These are phyloP conservation scores for Raffaelea ambrosiae DNA, from an alignment of 2,329 filamentous ascomycete species.

Conservation along the genomic window DNA sequence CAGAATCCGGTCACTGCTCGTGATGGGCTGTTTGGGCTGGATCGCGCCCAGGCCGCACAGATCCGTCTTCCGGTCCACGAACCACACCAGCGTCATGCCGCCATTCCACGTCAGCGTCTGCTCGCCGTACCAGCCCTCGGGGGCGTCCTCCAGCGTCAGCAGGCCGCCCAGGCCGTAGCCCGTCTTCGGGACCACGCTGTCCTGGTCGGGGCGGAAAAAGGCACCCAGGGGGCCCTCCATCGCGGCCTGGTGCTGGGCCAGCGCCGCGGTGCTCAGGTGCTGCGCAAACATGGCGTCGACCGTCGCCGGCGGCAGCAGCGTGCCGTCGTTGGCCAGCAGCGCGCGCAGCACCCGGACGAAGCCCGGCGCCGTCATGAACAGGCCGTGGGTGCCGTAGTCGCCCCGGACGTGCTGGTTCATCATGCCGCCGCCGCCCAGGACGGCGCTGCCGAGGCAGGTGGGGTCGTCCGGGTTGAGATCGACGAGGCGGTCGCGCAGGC, in stretches of 20 bases:
- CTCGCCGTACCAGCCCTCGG: constrained; percentile 33
- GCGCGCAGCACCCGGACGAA: constrained; percentile 37
- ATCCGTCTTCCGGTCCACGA: constrained; percentile 37
- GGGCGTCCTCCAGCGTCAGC: constrained; percentile 28
- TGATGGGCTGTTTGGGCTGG: neutral
- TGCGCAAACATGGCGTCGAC: constrained; percentile 38
- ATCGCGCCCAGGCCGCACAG: constrained; percentile 26
- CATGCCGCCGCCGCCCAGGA: constrained; percentile 23
- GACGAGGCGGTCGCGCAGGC: constrained; percentile 23
- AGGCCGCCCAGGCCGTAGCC: constrained; percentile 33
- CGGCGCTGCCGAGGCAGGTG: constrained; percentile 22
- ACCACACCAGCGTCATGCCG: constrained; percentile 35
- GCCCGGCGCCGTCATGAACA: constrained; percentile 26
- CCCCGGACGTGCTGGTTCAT: constrained; percentile 24
- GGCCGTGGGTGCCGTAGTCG: constrained; percentile 36
- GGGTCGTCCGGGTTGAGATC: constrained; percentile 30
- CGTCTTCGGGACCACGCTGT: constrained; percentile 18
- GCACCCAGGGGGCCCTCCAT: constrained; percentile 21
- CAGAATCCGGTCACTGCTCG: neutral
- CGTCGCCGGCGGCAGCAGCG: constrained; percentile 31
- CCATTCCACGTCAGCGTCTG: constrained; percentile 37
- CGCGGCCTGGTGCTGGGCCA: constrained; percentile 17
- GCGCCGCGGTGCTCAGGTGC: constrained; percentile 28
- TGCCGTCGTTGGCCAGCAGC: constrained; percentile 38
- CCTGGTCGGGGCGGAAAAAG: constrained; percentile 27